phyloP scores from a whole-genome alignment of 2,329 filamentous ascomycete genomes.

The Penicillium brevicompactum region DNA sequence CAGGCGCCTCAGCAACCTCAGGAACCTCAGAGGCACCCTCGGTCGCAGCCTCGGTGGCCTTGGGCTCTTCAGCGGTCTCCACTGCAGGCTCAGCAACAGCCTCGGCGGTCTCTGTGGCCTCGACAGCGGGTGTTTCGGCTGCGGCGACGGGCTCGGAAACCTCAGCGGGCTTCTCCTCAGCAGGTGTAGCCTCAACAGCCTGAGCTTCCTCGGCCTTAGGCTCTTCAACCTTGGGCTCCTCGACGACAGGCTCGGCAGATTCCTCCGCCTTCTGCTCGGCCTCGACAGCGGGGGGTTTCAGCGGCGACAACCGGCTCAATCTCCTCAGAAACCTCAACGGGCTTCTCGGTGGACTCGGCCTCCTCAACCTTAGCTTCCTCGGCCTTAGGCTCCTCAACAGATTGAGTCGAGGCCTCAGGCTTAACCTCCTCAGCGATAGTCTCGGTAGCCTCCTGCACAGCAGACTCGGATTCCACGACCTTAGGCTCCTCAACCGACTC shows the following conservation, averaged over 20 bases:
- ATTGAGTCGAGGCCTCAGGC: background rate
- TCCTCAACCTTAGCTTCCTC: background rate
- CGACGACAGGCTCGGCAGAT: background rate
- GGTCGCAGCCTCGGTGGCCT: background rate
- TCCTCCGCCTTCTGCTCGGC: background rate
- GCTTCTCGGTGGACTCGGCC: constrained; percentile 8
- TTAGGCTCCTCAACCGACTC: background rate
- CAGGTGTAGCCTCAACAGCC: background rate
- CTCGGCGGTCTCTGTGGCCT: background rate
- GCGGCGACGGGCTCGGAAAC: background rate
- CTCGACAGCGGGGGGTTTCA: background rate
- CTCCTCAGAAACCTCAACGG: background rate
- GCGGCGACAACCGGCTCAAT: background rate
- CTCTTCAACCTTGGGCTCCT: background rate
- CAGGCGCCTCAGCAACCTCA: background rate
- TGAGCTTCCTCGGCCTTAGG: constrained; percentile 12
- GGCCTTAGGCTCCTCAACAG: constrained; percentile 8
- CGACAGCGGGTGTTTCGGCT: background rate
- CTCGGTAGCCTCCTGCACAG: constrained; percentile 1
- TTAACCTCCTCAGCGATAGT: constrained; percentile 4
- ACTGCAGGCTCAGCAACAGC: background rate
- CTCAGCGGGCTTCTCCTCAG: background rate
- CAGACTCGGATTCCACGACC: constrained; percentile 1
- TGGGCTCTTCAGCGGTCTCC: constrained; percentile 7
- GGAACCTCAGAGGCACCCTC: background rate